Evolutionary conservation across 2,329 filamentous ascomycete species (phyloP).

Genomic region (Trichoderma hamatum): DNA sequence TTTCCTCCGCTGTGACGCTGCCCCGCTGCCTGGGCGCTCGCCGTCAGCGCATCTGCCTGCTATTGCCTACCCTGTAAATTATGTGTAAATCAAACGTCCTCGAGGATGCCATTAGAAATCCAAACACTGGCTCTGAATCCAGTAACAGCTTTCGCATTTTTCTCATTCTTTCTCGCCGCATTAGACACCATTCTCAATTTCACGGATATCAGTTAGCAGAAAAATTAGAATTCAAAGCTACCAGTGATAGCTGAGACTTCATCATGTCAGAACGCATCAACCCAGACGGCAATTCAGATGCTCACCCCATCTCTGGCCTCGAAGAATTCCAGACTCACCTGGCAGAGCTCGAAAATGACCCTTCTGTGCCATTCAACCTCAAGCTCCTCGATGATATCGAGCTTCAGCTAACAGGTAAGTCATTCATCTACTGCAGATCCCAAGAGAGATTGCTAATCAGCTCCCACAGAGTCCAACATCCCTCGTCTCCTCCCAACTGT

Average conservation of each 20-base stretch:
- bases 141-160: no score
- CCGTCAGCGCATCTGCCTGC: constrained; percentile 28
- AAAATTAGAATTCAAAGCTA: background rate
- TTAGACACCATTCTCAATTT: no score
- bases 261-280: constrained; percentile 40
- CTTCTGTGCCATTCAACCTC: constrained; percentile 47
- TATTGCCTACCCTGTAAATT: constrained; percentile 3
- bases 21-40: constrained; percentile 24
- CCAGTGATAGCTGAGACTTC: background rate
- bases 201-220: background rate
- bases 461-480: constrained; percentile 53
- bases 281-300: constrained; percentile 45
- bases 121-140: background rate
- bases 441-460: constrained; percentile 2
- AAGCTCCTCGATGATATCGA: constrained; percentile 63
- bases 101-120: background rate
- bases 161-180: background rate
- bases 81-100: background rate
- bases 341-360: constrained; percentile 50
- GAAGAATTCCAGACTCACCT: constrained; percentile 59
- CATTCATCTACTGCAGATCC: background rate
- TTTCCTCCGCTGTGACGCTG: constrained; percentile 22
- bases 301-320: constrained; percentile 54
- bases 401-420: constrained; percentile 58
- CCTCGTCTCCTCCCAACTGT: constrained; percentile 55